These are phyloP conservation scores for Blastomyces parvus DNA, from an alignment of 2,329 filamentous ascomycete species.

Conservation along the genomic window DNA sequence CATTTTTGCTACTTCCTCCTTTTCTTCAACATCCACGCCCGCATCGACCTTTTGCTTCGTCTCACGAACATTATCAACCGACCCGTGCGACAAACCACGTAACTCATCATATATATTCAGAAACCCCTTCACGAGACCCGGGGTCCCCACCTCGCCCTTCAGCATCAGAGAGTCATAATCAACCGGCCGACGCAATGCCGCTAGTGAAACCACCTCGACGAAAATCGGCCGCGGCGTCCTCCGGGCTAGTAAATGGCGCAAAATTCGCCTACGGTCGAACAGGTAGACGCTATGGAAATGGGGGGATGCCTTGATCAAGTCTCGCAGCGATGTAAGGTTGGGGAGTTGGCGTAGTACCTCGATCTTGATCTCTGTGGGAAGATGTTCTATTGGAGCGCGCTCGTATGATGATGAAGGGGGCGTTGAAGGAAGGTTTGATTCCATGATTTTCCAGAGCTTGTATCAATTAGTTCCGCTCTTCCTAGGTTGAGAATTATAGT, in stretches of 20 bases:
- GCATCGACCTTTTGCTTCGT: background rate
- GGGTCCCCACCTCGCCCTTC: background rate
- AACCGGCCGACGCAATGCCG: background rate
- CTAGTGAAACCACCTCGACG: background rate
- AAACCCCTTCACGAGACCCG: background rate
- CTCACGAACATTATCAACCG: background rate
- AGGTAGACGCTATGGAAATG: constrained; percentile 1
- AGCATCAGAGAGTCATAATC: background rate
- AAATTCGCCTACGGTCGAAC: background rate
- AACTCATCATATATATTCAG: background rate
- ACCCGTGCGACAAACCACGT: background rate
- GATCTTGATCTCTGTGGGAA: constrained; percentile 1
- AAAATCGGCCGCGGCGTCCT: background rate
- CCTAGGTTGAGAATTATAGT: background rate
- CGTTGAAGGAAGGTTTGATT: background rate
- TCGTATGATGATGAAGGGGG: background rate
- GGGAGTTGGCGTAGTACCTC: background rate
- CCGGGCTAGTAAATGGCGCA: background rate
- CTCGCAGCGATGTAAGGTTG: background rate
- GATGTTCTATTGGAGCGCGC: background rate
- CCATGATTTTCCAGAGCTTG: background rate
- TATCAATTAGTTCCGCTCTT: background rate
- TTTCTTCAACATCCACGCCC: background rate
- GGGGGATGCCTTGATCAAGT: background rate
- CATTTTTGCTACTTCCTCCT: background rate